These are phyloP conservation scores for Cercophora samala DNA, from an alignment of 495 filamentous ascomycete species.

Conservation along the genomic window DNA sequence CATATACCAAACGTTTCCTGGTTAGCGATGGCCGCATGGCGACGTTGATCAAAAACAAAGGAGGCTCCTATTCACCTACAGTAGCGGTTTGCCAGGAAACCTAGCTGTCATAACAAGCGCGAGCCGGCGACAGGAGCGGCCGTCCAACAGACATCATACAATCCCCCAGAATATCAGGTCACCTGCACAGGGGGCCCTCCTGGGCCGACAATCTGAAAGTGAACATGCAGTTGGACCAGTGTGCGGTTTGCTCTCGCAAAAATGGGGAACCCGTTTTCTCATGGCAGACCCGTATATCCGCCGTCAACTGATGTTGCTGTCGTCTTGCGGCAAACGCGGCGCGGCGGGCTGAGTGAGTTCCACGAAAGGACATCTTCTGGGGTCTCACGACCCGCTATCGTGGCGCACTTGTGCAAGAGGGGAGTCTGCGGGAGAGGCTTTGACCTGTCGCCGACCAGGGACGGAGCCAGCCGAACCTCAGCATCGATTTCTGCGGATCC, in stretches of 20 bases:
- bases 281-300: neutral
- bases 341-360: neutral
- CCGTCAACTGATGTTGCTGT: neutral
- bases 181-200: neutral
- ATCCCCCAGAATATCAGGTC: neutral
- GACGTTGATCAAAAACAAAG: too few species aligned
- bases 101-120: too few species aligned
- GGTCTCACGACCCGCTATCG: neutral
- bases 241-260: too few species aligned
- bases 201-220: neutral
- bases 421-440: neutral
- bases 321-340: neutral
- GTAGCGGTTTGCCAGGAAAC: too few species aligned
- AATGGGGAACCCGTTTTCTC: neutral
- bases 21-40: too few species aligned
- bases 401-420: neutral
- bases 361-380: neutral
- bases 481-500: neutral
- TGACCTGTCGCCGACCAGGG: neutral
- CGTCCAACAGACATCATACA: neutral
- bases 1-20: too few species aligned
- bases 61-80: too few species aligned
- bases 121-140: too few species aligned
- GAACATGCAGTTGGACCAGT: neutral
- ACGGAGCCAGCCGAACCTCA: neutral